A percentile compares a stretch with the other conserved stretches of the same genome.
phyloP scores from a whole-genome alignment of 192 early-diverging fungal species.

The Phycomyces nitens region DNA sequence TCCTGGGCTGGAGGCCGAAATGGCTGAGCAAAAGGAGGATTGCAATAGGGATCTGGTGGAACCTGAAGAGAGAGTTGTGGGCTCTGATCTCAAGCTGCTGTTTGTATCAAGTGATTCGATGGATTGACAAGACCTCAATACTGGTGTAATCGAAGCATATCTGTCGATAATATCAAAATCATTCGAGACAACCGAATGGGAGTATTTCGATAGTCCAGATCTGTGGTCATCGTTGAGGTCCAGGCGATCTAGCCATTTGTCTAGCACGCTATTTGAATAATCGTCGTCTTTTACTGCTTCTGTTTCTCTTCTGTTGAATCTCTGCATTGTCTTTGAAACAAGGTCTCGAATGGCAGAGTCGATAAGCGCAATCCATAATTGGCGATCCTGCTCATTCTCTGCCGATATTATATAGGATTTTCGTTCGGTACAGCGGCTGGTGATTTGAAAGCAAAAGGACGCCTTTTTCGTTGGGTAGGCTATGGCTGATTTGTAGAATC shows the following conservation, averaged over 20 bases:
- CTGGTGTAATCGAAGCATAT: not conserved
- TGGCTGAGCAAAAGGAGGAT: too few relatives aligned
- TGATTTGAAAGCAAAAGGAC: conserved; percentile 6
- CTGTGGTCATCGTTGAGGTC: conserved; percentile 9
- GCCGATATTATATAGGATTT: conserved; percentile 8
- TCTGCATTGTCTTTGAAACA: too few relatives aligned
- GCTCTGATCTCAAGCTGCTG: too few relatives aligned
- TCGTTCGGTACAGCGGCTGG: not conserved
- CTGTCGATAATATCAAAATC: not conserved
- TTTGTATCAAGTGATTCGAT: not conserved
- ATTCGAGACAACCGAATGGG: not conserved
- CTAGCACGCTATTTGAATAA: conserved; percentile 6
- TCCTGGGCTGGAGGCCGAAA: too few relatives aligned
- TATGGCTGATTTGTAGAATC: conserved; percentile 5
- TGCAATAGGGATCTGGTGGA: too few relatives aligned
- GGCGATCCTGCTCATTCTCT: not conserved
- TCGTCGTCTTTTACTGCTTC: too few relatives aligned
- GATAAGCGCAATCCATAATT: not conserved
- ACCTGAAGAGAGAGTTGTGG: too few relatives aligned
- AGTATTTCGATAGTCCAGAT: not conserved
- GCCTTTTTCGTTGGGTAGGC: not conserved
- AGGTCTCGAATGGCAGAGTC: too few relatives aligned
- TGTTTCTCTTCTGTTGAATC: too few relatives aligned
- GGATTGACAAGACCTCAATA: not conserved
- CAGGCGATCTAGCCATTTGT: conserved; percentile 23